phyloP scores from a whole-genome alignment of 2,329 filamentous ascomycete species.

The Mycosphaerella sp. region DNA sequence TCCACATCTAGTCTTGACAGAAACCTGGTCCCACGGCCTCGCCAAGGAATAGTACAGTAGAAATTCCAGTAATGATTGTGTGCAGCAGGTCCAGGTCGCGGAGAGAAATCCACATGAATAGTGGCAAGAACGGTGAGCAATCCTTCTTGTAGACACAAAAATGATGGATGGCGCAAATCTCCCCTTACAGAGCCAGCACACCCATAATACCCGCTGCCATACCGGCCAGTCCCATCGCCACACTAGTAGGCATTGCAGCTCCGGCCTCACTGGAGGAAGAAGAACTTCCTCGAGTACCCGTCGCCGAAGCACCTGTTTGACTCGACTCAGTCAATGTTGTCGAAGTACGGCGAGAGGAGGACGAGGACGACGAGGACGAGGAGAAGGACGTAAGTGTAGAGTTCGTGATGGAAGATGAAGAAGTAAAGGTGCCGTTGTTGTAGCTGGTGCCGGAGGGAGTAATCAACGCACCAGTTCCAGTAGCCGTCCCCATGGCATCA shows the following conservation, averaged over 20 bases:
- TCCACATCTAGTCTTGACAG: too few relatives aligned
- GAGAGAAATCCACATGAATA: too few relatives aligned
- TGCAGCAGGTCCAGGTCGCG: too few relatives aligned
- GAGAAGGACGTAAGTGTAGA: too few relatives aligned
- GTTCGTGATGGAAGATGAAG: not conserved
- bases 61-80: too few relatives aligned
- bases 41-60: too few relatives aligned
- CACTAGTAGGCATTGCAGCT: conserved; percentile 5
- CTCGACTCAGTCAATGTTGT: not conserved
- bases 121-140: too few relatives aligned
- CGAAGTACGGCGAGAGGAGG: not conserved
- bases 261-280: conserved; percentile 34
- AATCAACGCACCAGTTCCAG: conserved; percentile 1
- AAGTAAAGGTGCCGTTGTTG: not conserved
- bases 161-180: not conserved
- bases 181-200: conserved; percentile 4
- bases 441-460: conserved; percentile 1
- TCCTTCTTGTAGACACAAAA: too few relatives aligned
- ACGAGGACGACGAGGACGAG: not conserved
- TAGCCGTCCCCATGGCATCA: conserved; percentile 16
- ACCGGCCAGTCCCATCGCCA: conserved; percentile 24
- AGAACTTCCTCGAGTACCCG: conserved; percentile 42
- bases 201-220: conserved; percentile 6
- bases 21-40: too few relatives aligned
- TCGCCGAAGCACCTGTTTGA: conserved; percentile 21